Percentiles rank a stretch among this genome's conserved stretches.
phyloP scores from a whole-genome alignment of 2,329 filamentous ascomycete species.

The Pyricularia sp. region DNA sequence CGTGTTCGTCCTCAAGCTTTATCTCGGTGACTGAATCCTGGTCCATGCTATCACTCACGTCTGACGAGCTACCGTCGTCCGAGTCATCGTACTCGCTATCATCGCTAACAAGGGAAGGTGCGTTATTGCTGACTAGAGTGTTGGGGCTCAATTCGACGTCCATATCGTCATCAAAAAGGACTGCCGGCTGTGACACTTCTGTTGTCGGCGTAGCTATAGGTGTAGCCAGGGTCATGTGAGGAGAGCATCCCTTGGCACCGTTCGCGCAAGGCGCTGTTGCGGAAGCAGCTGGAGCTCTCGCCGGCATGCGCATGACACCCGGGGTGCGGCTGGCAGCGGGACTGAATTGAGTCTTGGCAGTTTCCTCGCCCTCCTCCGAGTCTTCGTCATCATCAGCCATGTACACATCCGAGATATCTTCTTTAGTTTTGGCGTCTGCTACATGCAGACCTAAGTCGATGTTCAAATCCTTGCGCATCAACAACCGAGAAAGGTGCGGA shows the following conservation, averaged over 20 bases:
- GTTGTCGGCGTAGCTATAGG: conserved; percentile 24
- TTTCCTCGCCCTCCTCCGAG: conserved; percentile 33
- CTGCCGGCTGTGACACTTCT: conserved; percentile 15
- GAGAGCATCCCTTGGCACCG: conserved; percentile 46
- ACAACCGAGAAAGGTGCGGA: conserved; percentile 58
- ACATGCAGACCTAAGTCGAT: conserved; percentile 51
- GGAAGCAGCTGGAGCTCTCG: conserved; percentile 38
- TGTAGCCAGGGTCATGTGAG: conserved; percentile 29
- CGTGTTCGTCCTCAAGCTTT: conserved; percentile 46
- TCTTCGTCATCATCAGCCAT: conserved; percentile 35
- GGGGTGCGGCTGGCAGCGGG: conserved; percentile 20
- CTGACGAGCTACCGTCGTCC: conserved; percentile 53
- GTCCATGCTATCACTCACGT: conserved; percentile 43
- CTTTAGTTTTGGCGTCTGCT: conserved; percentile 47
- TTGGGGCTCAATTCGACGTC: conserved; percentile 59
- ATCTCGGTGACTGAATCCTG: conserved; percentile 54
- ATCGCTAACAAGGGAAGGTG: conserved; percentile 71
- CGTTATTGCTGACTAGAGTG: conserved; percentile 63
- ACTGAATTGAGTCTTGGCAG: neutral
- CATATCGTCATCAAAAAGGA: conserved; percentile 41
- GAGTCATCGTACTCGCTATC: conserved; percentile 71
- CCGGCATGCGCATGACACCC: conserved; percentile 49
- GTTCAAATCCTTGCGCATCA: conserved; percentile 51
- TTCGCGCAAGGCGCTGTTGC: conserved; percentile 33
- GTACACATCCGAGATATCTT: conserved; percentile 34